Evolutionary conservation across 2,329 filamentous ascomycete genomes (phyloP).

Genomic region (Phoma sp.): DNA sequence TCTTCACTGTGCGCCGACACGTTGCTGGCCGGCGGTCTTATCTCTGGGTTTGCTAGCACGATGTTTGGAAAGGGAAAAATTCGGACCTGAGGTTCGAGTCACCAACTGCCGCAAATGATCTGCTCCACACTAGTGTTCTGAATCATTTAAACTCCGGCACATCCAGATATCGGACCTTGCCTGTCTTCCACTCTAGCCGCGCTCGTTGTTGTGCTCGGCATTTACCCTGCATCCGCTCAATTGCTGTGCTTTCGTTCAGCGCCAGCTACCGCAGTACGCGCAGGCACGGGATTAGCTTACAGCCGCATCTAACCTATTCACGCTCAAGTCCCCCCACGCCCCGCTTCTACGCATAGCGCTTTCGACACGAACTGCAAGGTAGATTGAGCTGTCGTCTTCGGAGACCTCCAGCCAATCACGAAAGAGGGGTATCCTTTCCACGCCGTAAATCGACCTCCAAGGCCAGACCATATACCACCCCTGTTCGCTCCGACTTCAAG

Average conservation of each 20-base stretch:
- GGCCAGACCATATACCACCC: conserved; percentile 33
- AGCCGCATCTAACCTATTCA: conserved; percentile 25
- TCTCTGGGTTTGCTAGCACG: conserved; percentile 22
- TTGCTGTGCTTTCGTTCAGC: conserved; percentile 24
- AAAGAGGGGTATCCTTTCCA: conserved; percentile 30
- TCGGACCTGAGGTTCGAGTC: conserved; percentile 30
- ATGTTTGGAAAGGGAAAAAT: conserved; percentile 17
- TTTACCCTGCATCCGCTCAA: conserved; percentile 10
- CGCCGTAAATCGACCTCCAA: conserved; percentile 36
- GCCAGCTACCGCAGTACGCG: conserved; percentile 35
- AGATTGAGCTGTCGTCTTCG: conserved; percentile 30
- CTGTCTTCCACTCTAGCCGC: conserved; percentile 6
- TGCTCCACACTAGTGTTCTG: conserved; percentile 34
- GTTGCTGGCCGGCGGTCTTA: conserved; percentile 25
- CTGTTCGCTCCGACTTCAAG: conserved; percentile 21
- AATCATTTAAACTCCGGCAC: conserved; percentile 33
- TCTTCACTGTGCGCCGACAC: conserved; percentile 21
- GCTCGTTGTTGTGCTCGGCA: conserved; percentile 8
- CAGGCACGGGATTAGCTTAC: conserved; percentile 28
- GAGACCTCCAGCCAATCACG: conserved; percentile 38
- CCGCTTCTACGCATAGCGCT: conserved; percentile 32
- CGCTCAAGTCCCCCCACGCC: conserved; percentile 38
- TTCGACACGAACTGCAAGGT: conserved; percentile 34
- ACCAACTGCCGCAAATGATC: conserved; percentile 29
- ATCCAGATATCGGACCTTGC: conserved; percentile 20